Conservation (phyloP, 331 rosid genomes). For the Malus hybrid region DNA sequence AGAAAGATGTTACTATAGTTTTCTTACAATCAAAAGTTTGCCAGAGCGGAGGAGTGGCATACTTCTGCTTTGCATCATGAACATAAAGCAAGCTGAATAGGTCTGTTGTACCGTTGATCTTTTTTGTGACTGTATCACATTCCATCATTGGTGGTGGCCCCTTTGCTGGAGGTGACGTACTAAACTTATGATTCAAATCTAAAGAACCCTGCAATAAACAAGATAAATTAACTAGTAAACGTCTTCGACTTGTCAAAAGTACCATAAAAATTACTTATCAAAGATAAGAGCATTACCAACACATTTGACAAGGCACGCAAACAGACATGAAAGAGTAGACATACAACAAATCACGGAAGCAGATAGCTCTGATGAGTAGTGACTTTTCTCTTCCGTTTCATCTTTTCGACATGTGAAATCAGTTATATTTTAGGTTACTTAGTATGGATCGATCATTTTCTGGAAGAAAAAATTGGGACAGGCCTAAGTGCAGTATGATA, state of each 20-base stretch:
- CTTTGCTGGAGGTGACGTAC: constrained; percentile 21
- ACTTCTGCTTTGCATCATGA: constrained; percentile 30
- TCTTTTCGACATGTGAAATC: not conserved
- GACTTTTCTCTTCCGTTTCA: not conserved
- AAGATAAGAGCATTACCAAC: not conserved
- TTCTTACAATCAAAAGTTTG: constrained; percentile 79
- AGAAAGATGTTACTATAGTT: not conserved
- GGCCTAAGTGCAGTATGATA: not conserved
- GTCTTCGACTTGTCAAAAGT: not conserved
- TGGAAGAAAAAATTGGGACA: not conserved
- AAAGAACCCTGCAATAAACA: constrained; percentile 37
- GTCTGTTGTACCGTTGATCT: constrained; percentile 28
- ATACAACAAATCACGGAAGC: not conserved
- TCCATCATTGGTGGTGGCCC: constrained; percentile 32
- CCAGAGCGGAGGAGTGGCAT: constrained; percentile 46
- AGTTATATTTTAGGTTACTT: not conserved
- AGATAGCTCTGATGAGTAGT: not conserved
- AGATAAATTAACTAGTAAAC: not conserved
- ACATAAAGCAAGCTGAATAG: constrained; percentile 27
- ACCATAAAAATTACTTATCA: not conserved
- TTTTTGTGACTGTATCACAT: constrained; percentile 17
- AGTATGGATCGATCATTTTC: not conserved
- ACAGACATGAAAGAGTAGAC: not conserved
- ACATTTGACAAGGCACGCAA: not conserved
- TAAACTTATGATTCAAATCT: constrained; percentile 25